These are phyloP conservation scores for Neurospora sp. DNA, from an alignment of 495 filamentous ascomycete genomes.

Conservation along the genomic window DNA sequence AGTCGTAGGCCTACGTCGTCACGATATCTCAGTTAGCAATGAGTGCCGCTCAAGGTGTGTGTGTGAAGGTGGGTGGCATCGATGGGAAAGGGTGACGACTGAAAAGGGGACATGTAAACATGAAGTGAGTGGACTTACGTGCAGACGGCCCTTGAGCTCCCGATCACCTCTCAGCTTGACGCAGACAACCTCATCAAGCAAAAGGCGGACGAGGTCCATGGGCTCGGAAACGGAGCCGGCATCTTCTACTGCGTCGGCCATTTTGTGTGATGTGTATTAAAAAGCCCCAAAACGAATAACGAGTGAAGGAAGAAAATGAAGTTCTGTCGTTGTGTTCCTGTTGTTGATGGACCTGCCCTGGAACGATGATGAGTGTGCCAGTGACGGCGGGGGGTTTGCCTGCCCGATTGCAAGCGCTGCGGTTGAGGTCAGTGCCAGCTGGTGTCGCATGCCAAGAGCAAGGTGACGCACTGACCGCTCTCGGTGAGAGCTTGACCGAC, in stretches of 20 bases:
- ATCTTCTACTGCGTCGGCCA: slow-evolving; percentile 66
- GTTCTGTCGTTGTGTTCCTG: not conserved
- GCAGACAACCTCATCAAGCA: slow-evolving; percentile 90
- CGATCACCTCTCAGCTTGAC: slow-evolving; percentile 93
- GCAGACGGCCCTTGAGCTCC: slow-evolving; percentile 87
- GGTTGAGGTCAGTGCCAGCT: not conserved
- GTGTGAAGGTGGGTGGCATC: not conserved
- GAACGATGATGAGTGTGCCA: not conserved
- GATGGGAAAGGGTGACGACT: not conserved
- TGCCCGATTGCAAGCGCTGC: not conserved
- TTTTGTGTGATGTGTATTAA: slow-evolving; percentile 17
- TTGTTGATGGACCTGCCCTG: not conserved
- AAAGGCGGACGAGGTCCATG: slow-evolving; percentile 88
- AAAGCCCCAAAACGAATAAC: not conserved
- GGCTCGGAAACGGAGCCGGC: slow-evolving; percentile 67
- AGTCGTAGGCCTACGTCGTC: slow-evolving; percentile 75
- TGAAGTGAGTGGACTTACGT: slow-evolving; percentile 47
- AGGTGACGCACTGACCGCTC: not conserved
- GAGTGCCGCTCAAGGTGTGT: not conserved
- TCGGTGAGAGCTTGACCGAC: not conserved
- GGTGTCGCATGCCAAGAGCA: not conserved
- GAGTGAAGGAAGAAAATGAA: not conserved
- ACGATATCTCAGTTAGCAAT: not conserved
- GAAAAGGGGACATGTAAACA: not conserved
- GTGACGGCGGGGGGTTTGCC: not conserved